Base-by-base conservation (phyloP, 768 basidiomycete genomes). In the Austroboletus festivus region DNA sequence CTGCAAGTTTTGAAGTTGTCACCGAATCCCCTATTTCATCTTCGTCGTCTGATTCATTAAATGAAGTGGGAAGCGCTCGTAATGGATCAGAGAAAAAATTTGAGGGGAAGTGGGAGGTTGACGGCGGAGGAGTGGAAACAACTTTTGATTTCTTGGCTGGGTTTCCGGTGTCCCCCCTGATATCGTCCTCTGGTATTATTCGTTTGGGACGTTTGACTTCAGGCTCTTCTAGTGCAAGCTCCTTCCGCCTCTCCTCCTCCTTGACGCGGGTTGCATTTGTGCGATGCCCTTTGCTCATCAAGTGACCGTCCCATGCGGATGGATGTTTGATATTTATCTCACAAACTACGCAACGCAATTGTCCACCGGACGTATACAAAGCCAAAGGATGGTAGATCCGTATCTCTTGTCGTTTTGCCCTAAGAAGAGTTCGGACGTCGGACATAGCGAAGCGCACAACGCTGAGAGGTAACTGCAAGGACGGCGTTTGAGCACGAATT, bases 81-180 rank as follows among this genome's bases (percentile, higher is more conserved):
- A 78, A 78, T 13, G 83, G 76, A 58, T 91, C 85, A n/a, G 89
- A 89, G 71, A 91, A 91, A 72, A 91, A 91, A 65, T 86, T 82
- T 1, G 70, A 62, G 7, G 88, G 87, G 45, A 89, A 78, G 48
- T 31, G 43, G 30, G 57, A 48, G 28, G 48, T 42, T n/a, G 51
- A 51, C 13, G 54, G 39, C 38, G n/a, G 52, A 41, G 52, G 35
- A 18, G 40, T 56, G 2, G 57, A 24, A 19, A 53, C 44, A 34
- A 57, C 52, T 38, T 64, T 68, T 33, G 62, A 62, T 54, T 62
- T 70, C 54, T 70, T 71, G 30, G 58, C 38, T 46, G 63, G 50
- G 42, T 58, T 56, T 54, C 18, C 10, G 5, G 26, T 4, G 38
- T 71, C 64, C 13, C 44, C 59, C 43, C 67, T 49, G 28, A 59